Evolutionary conservation across 176 grass and related monocot species (phyloP).

Genomic region (Oryza brachyantha): DNA sequence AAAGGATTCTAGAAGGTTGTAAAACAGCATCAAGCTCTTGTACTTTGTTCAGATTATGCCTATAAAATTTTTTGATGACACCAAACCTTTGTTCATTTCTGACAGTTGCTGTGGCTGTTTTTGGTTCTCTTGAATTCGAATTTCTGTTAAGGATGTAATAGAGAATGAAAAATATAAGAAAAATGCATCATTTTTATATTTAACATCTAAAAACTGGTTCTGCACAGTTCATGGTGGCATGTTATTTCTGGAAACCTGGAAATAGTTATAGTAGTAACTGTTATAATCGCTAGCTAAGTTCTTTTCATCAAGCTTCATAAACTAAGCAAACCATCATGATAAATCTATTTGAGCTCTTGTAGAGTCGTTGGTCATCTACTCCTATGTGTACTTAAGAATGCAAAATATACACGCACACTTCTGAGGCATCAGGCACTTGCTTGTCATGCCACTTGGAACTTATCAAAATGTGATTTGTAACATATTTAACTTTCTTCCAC

Average conservation of each 20-base stretch:
- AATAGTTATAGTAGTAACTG: not conserved
- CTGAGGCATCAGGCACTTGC: not conserved
- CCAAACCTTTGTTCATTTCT: no score
- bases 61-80: not conserved
- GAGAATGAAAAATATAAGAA: not conserved
- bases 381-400: not conserved
- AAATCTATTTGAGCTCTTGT: not conserved
- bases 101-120: no score
- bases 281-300: not conserved
- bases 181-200: not conserved
- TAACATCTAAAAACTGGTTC: not conserved
- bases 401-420: not conserved
- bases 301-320: not conserved
- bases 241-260: not conserved
- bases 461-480: not conserved
- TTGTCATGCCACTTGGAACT: constrained; percentile 19
- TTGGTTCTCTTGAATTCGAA: not conserved
- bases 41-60: not conserved
- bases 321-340: not conserved
- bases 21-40: not conserved
- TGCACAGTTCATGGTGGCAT: not conserved
- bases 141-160: not conserved
- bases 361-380: not conserved
- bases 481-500: not conserved
- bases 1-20: not conserved